Evolutionary conservation across 176 grass and related monocot genomes (phyloP).

Genomic region (Oryza meyeriana): DNA sequence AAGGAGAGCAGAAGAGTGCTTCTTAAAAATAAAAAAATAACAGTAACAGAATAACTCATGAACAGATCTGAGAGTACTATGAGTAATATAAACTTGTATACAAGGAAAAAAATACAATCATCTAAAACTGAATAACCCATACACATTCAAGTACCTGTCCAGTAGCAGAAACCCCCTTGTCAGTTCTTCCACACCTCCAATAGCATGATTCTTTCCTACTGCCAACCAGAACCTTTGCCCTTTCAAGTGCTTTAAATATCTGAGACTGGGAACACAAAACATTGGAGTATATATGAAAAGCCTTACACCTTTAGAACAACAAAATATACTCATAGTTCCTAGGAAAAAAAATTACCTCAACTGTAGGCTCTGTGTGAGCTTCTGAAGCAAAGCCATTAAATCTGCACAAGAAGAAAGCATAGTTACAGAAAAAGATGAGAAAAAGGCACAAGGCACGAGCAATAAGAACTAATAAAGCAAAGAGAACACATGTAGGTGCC

Average conservation of each 20-base stretch:
- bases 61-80: not conserved
- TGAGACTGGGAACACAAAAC: conserved; percentile 62
- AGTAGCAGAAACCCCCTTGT: conserved; percentile 89
- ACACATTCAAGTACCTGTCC: conserved; percentile 64
- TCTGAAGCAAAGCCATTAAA: conserved; percentile 97
- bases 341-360: conserved; percentile 50
- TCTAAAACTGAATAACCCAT: not conserved
- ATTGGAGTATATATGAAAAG: conserved; percentile 24
- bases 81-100: not conserved
- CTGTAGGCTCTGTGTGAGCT: conserved; percentile 65
- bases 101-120: conserved; percentile 8
- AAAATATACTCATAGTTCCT: not conserved
- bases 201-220: conserved; percentile 66
- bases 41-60: not conserved
- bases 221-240: conserved; percentile 75
- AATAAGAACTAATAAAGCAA: conserved; percentile 19
- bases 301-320: not conserved
- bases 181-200: conserved; percentile 95
- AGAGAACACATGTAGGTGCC: not conserved
- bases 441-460: not conserved
- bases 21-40: not conserved
- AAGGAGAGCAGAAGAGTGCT: not conserved
- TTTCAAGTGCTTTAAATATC: conserved; percentile 91
- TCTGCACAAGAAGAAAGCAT: conserved; percentile 46
- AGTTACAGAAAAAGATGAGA: not conserved